phyloP scores from a whole-genome alignment of 352 stramenopile genomes.

The Discostella stelligera region DNA sequence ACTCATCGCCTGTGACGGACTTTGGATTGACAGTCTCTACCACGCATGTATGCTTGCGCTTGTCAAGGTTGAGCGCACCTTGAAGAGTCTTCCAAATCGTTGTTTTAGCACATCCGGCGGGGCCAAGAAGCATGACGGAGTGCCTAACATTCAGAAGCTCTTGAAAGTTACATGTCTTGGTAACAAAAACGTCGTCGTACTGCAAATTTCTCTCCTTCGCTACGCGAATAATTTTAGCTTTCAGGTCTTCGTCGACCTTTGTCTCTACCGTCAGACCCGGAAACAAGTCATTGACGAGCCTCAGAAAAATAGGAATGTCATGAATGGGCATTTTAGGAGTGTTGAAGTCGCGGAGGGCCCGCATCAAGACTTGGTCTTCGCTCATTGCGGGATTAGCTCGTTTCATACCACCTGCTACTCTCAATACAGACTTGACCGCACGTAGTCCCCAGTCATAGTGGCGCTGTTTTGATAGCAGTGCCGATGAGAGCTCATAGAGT shows the following conservation, averaged over 20 bases:
- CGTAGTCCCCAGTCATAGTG: conserved; percentile 95
- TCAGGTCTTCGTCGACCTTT: conserved; percentile 91
- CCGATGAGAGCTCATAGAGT: conserved; percentile 89
- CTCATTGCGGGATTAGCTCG: conserved; percentile 85
- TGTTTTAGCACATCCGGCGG: conserved; percentile 92
- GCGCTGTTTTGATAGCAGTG: conserved; percentile 93
- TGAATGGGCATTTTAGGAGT: conserved; percentile 90
- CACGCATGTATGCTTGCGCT: conserved; percentile 89
- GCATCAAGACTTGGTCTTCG: conserved; percentile 92
- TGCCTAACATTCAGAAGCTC: conserved; percentile 92
- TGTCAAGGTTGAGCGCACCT: conserved; percentile 83
- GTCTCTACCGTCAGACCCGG: conserved; percentile 91
- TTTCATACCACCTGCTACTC: conserved; percentile 91
- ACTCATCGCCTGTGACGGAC: conserved; percentile 88
- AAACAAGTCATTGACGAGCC: conserved; percentile 92
- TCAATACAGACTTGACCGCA: conserved; percentile 94
- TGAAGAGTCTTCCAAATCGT: conserved; percentile 94
- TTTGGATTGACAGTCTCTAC: conserved; percentile 95
- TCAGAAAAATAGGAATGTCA: conserved; percentile 92
- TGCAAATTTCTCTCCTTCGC: conserved; percentile 89
- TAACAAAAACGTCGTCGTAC: conserved; percentile 92
- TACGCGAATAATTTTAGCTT: conserved; percentile 89
- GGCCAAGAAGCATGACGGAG: conserved; percentile 94
- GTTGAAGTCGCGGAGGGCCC: conserved; percentile 95
- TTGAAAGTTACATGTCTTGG: conserved; percentile 93